These are phyloP conservation scores for Boletus speciosus DNA, from an alignment of 768 basidiomycete species.

Conservation along the genomic window DNA sequence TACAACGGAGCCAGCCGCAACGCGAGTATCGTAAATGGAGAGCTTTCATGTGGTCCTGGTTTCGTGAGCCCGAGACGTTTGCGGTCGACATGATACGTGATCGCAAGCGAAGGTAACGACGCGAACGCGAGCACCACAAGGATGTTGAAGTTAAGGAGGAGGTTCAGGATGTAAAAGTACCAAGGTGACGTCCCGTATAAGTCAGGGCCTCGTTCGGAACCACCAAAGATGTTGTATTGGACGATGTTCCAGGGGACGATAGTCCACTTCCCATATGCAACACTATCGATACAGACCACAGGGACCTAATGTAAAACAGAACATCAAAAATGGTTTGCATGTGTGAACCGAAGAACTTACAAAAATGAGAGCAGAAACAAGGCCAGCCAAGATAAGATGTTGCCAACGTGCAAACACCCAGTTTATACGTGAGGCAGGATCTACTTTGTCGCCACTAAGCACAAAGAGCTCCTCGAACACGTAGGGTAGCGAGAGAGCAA, in stretches of 20 bases:
- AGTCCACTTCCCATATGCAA: slow-evolving; percentile 76
- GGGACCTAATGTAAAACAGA: slow-evolving; percentile 60
- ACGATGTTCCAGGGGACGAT: slow-evolving; percentile 93
- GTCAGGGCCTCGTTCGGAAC: slow-evolving; percentile 74
- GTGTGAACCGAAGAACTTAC: slow-evolving; percentile 38
- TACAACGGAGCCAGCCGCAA: slow-evolving; percentile 86
- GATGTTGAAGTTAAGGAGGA: slow-evolving; percentile 92
- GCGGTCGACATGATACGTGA: slow-evolving; percentile 74
- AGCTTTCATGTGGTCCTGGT: slow-evolving; percentile 57
- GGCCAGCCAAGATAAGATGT: slow-evolving; percentile 51
- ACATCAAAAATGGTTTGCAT: not conserved
- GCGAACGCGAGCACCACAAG: slow-evolving; percentile 75
- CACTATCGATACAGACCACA: slow-evolving; percentile 76
- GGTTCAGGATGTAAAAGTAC: slow-evolving; percentile 84
- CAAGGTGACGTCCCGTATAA: slow-evolving; percentile 91
- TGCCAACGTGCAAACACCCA: slow-evolving; percentile 67
- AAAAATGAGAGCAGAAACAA: slow-evolving; percentile 57
- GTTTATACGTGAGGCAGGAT: slow-evolving; percentile 37
- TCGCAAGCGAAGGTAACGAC: slow-evolving; percentile 70
- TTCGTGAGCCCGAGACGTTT: slow-evolving; percentile 64
- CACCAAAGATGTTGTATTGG: slow-evolving; percentile 88
- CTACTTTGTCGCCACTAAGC: slow-evolving; percentile 62
- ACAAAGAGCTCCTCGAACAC: slow-evolving; percentile 87
- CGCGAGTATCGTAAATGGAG: slow-evolving; percentile 73
- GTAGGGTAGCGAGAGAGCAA: slow-evolving; percentile 84